Conservation (phyloP, 176 grass and related monocot species). For the Phragmites australis region DNA sequence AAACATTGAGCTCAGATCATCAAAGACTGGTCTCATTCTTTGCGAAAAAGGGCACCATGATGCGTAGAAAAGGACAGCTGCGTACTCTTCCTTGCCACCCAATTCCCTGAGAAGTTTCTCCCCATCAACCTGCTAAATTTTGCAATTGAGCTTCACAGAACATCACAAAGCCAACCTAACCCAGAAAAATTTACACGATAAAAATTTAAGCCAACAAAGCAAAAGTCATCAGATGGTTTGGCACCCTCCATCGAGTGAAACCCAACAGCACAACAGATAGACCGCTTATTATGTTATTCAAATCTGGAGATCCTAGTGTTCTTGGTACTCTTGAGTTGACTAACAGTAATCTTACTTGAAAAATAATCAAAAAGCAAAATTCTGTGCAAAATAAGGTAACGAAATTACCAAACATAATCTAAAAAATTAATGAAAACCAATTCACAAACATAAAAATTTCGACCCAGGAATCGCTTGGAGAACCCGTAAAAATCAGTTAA, state of each 20-base stretch:
- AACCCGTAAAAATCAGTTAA: slow-evolving; percentile 15
- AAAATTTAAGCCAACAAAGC: not conserved
- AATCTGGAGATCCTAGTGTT: too few species aligned
- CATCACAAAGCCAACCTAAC: not conserved
- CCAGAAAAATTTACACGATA: not conserved
- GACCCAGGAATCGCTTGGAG: not conserved
- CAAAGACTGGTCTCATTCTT: slow-evolving; percentile 51
- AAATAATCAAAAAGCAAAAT: slow-evolving; percentile 21
- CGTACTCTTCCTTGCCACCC: slow-evolving; percentile 30
- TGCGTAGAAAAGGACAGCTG: slow-evolving; percentile 70
- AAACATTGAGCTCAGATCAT: slow-evolving; percentile 88
- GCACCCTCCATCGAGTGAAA: not conserved
- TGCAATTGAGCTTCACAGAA: not conserved
- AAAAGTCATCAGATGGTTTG: not conserved
- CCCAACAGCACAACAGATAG: not conserved
- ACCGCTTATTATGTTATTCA: too few species aligned
- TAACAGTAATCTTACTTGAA: not conserved
- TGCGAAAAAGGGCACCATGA: slow-evolving; percentile 90
- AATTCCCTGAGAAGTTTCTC: slow-evolving; percentile 48
- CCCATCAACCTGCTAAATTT: slow-evolving; percentile 52
- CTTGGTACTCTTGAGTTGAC: slow-evolving; percentile 35
- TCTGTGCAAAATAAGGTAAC: not conserved
- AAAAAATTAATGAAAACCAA: not conserved
- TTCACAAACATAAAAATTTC: not conserved
- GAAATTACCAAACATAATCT: not conserved